A percentile compares a stretch with the other conserved stretches of the same genome.
phyloP scores from a whole-genome alignment of 2,329 filamentous ascomycete species.

The Dendrostoma leiphaemia region DNA sequence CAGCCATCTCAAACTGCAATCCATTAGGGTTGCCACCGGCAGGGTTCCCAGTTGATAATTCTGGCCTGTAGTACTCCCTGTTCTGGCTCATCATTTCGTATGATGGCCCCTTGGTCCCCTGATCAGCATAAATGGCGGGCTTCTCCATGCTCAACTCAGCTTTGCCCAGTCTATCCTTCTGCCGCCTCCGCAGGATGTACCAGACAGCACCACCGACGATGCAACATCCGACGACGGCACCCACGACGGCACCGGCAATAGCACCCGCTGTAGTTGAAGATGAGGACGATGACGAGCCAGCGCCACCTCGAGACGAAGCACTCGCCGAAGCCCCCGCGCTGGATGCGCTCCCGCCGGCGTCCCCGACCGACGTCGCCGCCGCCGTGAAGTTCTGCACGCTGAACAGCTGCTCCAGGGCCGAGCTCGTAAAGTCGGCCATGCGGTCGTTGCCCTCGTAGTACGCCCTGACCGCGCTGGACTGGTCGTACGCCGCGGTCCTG shows the following conservation, averaged over 20 bases:
- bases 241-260: conserved; percentile 25
- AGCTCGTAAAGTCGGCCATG: conserved; percentile 11
- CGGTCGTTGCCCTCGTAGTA: conserved; percentile 21
- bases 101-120: neutral
- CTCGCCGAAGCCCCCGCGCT: no score
- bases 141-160: no score
- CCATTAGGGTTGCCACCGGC: no score
- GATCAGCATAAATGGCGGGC: no score
- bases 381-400: conserved; percentile 1
- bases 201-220: conserved; percentile 23
- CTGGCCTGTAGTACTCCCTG: neutral
- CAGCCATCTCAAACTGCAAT: neutral
- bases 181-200: conserved; percentile 21
- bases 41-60: no score
- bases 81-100: neutral
- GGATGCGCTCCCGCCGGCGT: neutral
- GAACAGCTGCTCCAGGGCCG: conserved; percentile 1
- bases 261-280: no score
- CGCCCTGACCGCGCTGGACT: conserved; percentile 12
- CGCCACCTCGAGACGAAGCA: neutral
- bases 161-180: no score
- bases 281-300: neutral
- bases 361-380: neutral
- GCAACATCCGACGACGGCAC: conserved; percentile 16
- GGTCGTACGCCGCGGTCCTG: conserved; percentile 6